A percentile compares a stretch with the other conserved stretches of the same genome.
Conservation (phyloP, 345 rosid genomes). For the Citrus medica region DNA sequence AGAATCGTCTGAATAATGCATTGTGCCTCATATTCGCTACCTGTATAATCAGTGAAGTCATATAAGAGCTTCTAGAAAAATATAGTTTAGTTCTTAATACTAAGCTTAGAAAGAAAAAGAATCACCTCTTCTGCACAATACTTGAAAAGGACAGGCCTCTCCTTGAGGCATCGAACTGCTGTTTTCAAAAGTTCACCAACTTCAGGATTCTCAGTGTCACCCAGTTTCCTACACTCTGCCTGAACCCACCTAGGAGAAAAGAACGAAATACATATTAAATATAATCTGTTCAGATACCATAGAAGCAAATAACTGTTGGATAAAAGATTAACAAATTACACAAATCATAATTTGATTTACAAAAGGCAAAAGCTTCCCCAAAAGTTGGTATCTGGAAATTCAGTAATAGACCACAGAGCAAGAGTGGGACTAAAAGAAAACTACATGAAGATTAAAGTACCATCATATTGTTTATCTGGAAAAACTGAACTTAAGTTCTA, state of each 20-base stretch:
- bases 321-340: neutral
- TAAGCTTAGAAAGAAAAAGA: conserved; percentile 13
- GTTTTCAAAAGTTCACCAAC: conserved; percentile 78
- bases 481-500: neutral
- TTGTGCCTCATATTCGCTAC: conserved; percentile 97
- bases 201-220: conserved; percentile 94
- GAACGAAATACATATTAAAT: neutral
- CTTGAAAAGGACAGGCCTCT: conserved; percentile 94
- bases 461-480: neutral
- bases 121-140: conserved; percentile 99
- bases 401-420: neutral
- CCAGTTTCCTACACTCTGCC: conserved; percentile 93
- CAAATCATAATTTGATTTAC: neutral
- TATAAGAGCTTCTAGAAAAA: conserved; percentile 12
- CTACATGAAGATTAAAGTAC: no score
- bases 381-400: neutral
- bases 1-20: conserved; percentile 94
- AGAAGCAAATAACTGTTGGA: neutral
- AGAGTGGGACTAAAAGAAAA: neutral
- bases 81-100: neutral
- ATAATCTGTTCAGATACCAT: neutral
- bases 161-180: conserved; percentile 84
- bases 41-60: conserved; percentile 34
- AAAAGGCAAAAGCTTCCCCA: neutral
- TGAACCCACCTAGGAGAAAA: conserved; percentile 88